Percentiles rank a stretch among this genome's conserved stretches.
phyloP scores from a whole-genome alignment of 1,284 basidiomycete species.

The Gymnopus androsaceus region DNA sequence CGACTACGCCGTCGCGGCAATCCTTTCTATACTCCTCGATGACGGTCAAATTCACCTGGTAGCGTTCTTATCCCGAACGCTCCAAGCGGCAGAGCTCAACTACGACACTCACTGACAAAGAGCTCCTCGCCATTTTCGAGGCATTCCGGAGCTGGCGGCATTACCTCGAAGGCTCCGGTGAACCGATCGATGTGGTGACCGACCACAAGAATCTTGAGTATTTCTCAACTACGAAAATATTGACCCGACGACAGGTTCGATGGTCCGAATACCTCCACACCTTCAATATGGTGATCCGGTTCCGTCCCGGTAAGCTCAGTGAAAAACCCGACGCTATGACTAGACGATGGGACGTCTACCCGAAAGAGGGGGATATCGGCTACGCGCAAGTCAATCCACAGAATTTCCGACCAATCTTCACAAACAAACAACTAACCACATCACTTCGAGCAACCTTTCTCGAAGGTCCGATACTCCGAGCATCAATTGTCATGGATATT shows the following conservation, averaged over 20 bases:
- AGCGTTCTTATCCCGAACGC: not conserved
- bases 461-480: slow-evolving; percentile 16
- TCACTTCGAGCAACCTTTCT: slow-evolving; percentile 22
- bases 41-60: slow-evolving; percentile 2
- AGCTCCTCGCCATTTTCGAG: not conserved
- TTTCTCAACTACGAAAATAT: slow-evolving; percentile 23
- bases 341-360: no score
- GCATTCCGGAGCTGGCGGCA: not conserved
- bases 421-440: slow-evolving; percentile 20
- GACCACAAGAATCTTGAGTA: slow-evolving; percentile 35
- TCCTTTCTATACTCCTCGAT: slow-evolving; percentile 2
- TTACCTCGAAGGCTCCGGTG: slow-evolving; percentile 12
- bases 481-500: slow-evolving; percentile 15
- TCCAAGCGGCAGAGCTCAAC: not conserved
- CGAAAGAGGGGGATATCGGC: no score
- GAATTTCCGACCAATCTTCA: no score
- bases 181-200: slow-evolving; percentile 19
- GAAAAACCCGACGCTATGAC: no score
- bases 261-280: slow-evolving; percentile 4
- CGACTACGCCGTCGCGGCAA: not conserved
- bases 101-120: not conserved
- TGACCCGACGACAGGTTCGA: not conserved
- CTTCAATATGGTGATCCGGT: not conserved
- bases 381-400: no score
- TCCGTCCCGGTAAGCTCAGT: slow-evolving; percentile 8